Evolutionary conservation across 441 rosid species (phyloP).

Genomic region (Erysimum pusillum): DNA sequence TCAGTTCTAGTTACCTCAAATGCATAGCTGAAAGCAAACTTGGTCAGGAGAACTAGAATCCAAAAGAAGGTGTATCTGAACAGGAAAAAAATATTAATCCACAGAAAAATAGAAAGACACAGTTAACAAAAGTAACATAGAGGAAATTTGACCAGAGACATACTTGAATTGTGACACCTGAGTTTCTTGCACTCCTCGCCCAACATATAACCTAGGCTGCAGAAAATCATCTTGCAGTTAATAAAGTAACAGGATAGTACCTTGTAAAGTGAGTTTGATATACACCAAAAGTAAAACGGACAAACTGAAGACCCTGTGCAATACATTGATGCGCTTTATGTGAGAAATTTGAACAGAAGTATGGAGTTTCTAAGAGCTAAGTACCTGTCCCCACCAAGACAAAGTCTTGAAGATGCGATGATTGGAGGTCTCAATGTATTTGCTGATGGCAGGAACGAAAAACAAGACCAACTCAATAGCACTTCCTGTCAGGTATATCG

Average conservation of each 20-base stretch:
- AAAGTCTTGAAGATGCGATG: constrained; percentile 63
- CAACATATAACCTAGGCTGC: constrained; percentile 90
- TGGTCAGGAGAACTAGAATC: constrained; percentile 82
- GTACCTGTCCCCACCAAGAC: constrained; percentile 94
- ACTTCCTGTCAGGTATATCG: constrained; percentile 72
- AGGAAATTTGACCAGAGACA: constrained; percentile 37
- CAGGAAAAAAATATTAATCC: constrained; percentile 17
- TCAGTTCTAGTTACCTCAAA: constrained; percentile 75
- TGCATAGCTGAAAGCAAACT: constrained; percentile 82
- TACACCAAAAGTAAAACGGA: constrained; percentile 30
- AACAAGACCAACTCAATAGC: constrained; percentile 88
- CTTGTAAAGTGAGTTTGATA: constrained; percentile 31
- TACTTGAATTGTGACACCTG: constrained; percentile 95
- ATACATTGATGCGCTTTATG: neutral
- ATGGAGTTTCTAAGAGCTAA: constrained; percentile 25
- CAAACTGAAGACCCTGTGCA: neutral
- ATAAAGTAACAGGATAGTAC: constrained; percentile 23
- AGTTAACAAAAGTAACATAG: constrained; percentile 31
- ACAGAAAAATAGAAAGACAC: constrained; percentile 28
- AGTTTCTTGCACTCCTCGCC: constrained; percentile 98
- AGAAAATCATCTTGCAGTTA: constrained; percentile 41
- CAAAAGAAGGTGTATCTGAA: constrained; percentile 90
- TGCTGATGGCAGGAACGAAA: constrained; percentile 85
- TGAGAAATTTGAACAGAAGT: constrained; percentile 16
- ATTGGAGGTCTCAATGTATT: constrained; percentile 86